Evolutionary conservation across 768 basidiomycete genomes (phyloP), one percentile per base, ranked within the genome.

Genomic region (Russula brevipes): DNA sequence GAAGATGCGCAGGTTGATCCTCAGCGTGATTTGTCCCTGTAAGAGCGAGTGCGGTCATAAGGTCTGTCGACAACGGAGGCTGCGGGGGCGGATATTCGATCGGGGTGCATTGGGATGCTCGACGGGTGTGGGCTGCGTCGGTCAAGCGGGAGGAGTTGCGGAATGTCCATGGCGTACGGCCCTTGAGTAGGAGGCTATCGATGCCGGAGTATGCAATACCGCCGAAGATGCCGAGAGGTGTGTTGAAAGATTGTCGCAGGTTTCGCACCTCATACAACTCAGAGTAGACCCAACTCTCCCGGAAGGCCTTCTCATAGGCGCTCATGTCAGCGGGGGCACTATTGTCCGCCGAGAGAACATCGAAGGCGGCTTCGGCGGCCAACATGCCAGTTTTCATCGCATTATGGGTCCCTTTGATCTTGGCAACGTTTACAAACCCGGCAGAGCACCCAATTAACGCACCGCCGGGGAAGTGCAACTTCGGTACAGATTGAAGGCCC

Each of bases 371-470:
- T 73, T 99, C 95, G 1, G 93, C 96, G 35, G 94, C 96, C 19
- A 98, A 80, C 89, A 98, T 98, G 35, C 97, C 97, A 42, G 89
- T 92, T 81, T 98, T 95, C 97, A 99, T 98, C 3, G 96, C 94
- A 63, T 95, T 98, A 73, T 98, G 97, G 0, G 95, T 96, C 14
- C 96, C 96, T 72, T 98, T 98, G 76, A 99, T 98, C 76, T 97
- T 98, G 14, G 95, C 89, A 11, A 97, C 82, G 76, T 98, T 98
- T 63, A 99, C 82, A 73, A 98, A 94, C 12, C 96, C 96, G 1
- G 95, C 97, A 0, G 93, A 88, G 76, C 95, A 98, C 0, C 96
- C 97, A 44, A 99, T 85, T 33, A 98, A 77, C 1, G 94, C 96
- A 2, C 96, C 96, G 1, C 97, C 95, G 0, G 97, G 97, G 76